Percentiles rank a stretch among this genome's conserved stretches.
Evolutionary conservation across 2,329 filamentous ascomycete genomes (phyloP).

Genomic region (Fusarium aywerte): DNA sequence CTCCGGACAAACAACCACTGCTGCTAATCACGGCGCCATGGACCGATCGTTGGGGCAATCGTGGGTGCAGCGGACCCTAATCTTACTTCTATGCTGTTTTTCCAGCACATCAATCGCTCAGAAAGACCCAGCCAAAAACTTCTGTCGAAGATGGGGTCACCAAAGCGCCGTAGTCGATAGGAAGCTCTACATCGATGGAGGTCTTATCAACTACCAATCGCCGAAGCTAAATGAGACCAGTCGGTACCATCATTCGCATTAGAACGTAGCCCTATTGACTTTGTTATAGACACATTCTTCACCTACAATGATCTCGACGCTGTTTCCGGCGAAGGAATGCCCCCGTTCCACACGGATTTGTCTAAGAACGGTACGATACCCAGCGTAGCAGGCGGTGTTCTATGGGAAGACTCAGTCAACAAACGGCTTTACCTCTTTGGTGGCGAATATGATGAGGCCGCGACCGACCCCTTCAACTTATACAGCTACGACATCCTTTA

Average conservation of each 20-base stretch:
- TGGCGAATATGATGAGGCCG: not conserved
- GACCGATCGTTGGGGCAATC: not conserved
- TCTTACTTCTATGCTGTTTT: not conserved
- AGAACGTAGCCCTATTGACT: not conserved
- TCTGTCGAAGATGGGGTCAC: constrained; percentile 8
- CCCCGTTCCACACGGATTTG: not conserved
- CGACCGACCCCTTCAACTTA: not conserved
- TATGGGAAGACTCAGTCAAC: constrained; percentile 15
- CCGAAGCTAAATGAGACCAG: not conserved
- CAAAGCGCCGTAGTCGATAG: constrained; percentile 7
- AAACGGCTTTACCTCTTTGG: constrained; percentile 13
- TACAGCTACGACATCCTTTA: constrained; percentile 18
- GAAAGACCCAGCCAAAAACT: constrained; percentile 1
- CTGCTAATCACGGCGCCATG: not conserved
- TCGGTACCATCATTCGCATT: not conserved
- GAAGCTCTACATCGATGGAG: constrained; percentile 5
- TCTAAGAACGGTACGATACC: constrained; percentile 14
- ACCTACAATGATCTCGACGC: constrained; percentile 2
- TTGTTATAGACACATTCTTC: not conserved
- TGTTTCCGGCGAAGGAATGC: not conserved
- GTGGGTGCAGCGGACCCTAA: not conserved
- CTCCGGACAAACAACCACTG: not conserved
- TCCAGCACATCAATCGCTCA: not conserved
- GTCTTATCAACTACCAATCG: constrained; percentile 6
- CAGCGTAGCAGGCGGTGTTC: constrained; percentile 4